Conservation (phyloP, 2,329 filamentous ascomycete species). For the Laburnicola sp. region DNA sequence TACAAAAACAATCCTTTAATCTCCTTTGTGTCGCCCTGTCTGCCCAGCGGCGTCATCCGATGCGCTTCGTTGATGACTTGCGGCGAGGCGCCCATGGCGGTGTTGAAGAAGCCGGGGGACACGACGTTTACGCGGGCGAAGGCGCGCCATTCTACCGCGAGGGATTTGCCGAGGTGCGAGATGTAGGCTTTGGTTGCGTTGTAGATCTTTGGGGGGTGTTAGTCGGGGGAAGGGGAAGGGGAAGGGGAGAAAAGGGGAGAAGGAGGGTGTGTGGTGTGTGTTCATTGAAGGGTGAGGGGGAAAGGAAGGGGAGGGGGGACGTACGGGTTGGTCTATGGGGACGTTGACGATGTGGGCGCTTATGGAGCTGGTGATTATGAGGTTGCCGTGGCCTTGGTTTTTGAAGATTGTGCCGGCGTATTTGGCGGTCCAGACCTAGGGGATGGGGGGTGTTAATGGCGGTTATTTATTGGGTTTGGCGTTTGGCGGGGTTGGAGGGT, state of each 20-base stretch:
- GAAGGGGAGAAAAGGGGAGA: no score
- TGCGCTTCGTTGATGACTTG: slow-evolving; percentile 65
- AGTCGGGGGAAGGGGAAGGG: no score
- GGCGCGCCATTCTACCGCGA: slow-evolving; percentile 69
- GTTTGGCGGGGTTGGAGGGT: no score
- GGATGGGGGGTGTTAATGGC: no score
- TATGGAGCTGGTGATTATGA: slow-evolving; percentile 69
- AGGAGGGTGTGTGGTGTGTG: not conserved
- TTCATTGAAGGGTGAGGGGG: no score
- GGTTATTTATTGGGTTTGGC: no score
- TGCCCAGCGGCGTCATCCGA: slow-evolving; percentile 75
- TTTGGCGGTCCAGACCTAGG: slow-evolving; percentile 43
- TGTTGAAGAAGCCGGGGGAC: slow-evolving; percentile 68
- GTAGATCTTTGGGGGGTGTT: slow-evolving; percentile 28
- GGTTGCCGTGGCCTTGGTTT: slow-evolving; percentile 54
- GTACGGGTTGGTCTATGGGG: slow-evolving; percentile 62
- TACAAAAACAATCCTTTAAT: slow-evolving; percentile 82
- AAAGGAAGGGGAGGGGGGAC: not conserved
- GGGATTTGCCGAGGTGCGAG: slow-evolving; percentile 62
- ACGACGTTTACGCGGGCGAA: slow-evolving; percentile 69
- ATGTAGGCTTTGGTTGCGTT: slow-evolving; percentile 62
- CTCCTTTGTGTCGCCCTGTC: slow-evolving; percentile 73
- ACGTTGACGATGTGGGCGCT: slow-evolving; percentile 80
- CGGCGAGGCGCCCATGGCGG: slow-evolving; percentile 64
- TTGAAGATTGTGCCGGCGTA: slow-evolving; percentile 49